phyloP scores from a whole-genome alignment of 768 basidiomycete species.

The Pleurotus sapidus region DNA sequence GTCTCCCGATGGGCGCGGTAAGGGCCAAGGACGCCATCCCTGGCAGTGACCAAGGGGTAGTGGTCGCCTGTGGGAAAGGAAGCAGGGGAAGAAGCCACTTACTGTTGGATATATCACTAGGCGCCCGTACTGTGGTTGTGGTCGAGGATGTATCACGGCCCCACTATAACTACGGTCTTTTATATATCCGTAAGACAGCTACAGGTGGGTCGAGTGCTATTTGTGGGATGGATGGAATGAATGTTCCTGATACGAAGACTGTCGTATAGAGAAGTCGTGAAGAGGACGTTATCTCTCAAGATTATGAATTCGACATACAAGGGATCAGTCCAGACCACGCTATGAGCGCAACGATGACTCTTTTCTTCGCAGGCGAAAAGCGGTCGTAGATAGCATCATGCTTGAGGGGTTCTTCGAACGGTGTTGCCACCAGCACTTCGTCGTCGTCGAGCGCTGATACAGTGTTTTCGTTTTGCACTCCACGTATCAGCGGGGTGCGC shows the following conservation, averaged over 20 bases:
- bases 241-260: slow-evolving; percentile 71
- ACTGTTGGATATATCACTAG: no score
- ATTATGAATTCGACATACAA: slow-evolving; percentile 31
- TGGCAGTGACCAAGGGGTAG: no score
- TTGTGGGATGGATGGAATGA: slow-evolving; percentile 73
- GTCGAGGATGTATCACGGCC: no score
- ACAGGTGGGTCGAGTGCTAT: slow-evolving; percentile 45
- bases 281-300: not conserved
- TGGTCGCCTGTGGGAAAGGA: no score
- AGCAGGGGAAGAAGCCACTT: no score
- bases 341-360: slow-evolving; percentile 52
- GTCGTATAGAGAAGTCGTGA: not conserved
- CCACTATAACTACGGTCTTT: no score
- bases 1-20: no score
- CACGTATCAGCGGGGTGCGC: not conserved
- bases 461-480: not conserved
- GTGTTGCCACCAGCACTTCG: not conserved
- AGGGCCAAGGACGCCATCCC: no score
- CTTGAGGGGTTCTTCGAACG: not conserved
- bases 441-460: not conserved
- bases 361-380: slow-evolving; percentile 53
- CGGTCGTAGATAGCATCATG: slow-evolving; percentile 48
- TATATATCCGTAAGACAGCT: no score
- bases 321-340: slow-evolving; percentile 63
- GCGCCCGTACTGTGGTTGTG: no score